A percentile compares a stretch with the other conserved stretches of the same genome.
Conservation (phyloP, 2,329 filamentous ascomycete species). For the Penicillium sp. region DNA sequence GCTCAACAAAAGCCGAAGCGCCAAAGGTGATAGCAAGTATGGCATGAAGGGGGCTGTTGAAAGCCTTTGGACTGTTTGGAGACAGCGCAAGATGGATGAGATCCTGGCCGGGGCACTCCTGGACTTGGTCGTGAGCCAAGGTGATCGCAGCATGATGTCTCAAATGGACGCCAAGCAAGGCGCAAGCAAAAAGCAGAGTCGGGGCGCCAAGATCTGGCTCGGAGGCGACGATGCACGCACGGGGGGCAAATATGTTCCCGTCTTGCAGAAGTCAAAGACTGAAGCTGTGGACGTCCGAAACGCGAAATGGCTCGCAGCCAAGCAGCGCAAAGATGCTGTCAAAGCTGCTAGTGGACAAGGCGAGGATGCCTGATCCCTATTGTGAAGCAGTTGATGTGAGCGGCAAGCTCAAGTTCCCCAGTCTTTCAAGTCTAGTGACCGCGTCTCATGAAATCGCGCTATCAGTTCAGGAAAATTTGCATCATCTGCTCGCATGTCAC, state of each 20-base stretch:
- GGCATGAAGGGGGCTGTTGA: constrained; percentile 63
- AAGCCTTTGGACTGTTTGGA: constrained; percentile 76
- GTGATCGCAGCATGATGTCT: constrained; percentile 27
- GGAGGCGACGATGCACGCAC: constrained; percentile 50
- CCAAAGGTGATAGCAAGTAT: constrained; percentile 54
- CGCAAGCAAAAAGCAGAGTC: constrained; percentile 22
- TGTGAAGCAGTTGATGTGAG: background rate
- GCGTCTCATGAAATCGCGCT: background rate
- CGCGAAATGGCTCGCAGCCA: constrained; percentile 50
- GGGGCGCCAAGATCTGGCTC: constrained; percentile 52
- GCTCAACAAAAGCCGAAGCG: constrained; percentile 31
- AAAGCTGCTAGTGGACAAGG: constrained; percentile 15
- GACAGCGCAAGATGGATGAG: constrained; percentile 82
- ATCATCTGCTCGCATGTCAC: constrained; percentile 22
- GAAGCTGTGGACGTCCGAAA: constrained; percentile 59
- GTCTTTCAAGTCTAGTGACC: background rate
- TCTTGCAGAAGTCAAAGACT: constrained; percentile 52
- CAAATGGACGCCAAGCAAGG: constrained; percentile 18
- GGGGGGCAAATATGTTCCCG: constrained; percentile 53
- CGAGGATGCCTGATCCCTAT: constrained; percentile 2
- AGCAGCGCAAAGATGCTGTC: constrained; percentile 39
- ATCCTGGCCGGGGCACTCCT: constrained; percentile 70
- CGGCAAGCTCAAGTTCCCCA: background rate
- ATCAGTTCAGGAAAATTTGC: background rate
- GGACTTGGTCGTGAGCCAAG: constrained; percentile 50